Percentiles rank a stretch among this genome's conserved stretches.
Conservation (phyloP, 139 green algal species). For the Chlorella sorokiniana region DNA sequence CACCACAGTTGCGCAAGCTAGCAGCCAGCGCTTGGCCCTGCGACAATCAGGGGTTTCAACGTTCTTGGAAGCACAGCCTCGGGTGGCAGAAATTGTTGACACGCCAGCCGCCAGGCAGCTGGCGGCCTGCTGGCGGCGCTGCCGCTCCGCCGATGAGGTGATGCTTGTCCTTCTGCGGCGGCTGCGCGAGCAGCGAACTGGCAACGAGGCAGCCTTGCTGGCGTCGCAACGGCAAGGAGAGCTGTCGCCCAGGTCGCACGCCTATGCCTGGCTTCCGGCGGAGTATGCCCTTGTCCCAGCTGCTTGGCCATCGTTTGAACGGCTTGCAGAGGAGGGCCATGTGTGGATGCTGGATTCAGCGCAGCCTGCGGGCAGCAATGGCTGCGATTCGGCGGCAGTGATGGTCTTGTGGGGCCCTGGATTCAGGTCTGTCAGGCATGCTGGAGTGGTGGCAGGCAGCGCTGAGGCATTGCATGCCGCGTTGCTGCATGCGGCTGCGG, state of each 20-base stretch:
- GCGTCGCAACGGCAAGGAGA: not conserved
- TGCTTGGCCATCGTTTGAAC: too few species aligned
- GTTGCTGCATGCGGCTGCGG: not conserved
- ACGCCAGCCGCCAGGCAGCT: not conserved
- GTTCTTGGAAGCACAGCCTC: not conserved
- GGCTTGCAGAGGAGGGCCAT: not conserved
- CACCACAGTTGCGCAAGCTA: not conserved
- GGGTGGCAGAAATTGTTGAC: not conserved
- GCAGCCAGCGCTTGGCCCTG: too few species aligned
- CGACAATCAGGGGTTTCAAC: too few species aligned
- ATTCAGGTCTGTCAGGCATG: not conserved
- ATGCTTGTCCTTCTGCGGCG: not conserved
- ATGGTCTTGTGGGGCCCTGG: not conserved
- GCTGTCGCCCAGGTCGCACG: not conserved
- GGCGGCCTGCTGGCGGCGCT: slow-evolving; percentile 22
- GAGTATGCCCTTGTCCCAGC: slow-evolving; percentile 21
- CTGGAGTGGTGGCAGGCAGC: slow-evolving; percentile 27
- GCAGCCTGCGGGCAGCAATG: too few species aligned
- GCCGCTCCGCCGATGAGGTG: not conserved
- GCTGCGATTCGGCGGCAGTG: not conserved
- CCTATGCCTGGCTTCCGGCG: slow-evolving; percentile 11
- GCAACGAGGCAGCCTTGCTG: not conserved
- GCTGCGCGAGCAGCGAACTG: not conserved
- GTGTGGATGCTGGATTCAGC: slow-evolving; percentile 7
- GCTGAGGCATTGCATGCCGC: not conserved